phyloP scores from a whole-genome alignment of 179 eudicot species.

The Spinacia oleracea region DNA sequence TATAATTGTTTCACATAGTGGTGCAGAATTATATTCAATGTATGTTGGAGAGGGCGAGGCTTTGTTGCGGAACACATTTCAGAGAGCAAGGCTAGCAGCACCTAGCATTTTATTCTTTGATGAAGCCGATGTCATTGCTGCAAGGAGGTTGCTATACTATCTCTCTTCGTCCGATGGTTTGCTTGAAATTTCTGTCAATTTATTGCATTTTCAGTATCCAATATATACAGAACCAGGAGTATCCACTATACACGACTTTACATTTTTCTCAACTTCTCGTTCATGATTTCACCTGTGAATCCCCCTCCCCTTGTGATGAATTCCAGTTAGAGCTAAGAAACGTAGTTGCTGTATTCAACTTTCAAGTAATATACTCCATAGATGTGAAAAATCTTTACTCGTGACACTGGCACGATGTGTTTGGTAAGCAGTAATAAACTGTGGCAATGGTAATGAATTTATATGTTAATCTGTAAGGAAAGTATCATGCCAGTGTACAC shows the following conservation, averaged over 20 bases:
- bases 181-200: neutral
- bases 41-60: conserved; percentile 99
- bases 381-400: no score
- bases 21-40: conserved; percentile 91
- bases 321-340: neutral
- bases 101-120: conserved; percentile 95
- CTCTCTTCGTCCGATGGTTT: neutral
- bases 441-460: no score
- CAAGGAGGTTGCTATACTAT: conserved; percentile 50
- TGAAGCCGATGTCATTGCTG: conserved; percentile 87
- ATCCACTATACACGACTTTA: neutral
- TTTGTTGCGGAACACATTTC: conserved; percentile 81
- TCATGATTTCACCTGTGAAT: neutral
- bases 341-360: neutral
- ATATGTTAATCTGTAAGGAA: no score
- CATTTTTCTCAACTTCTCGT: neutral
- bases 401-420: no score
- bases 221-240: neutral
- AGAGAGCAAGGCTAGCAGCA: conserved; percentile 92
- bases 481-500: no score
- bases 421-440: no score
- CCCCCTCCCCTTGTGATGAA: neutral
- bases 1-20: conserved; percentile 40
- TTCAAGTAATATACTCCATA: no score
- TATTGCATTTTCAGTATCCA: neutral